Base-by-base conservation (phyloP, 352 stramenopile species). In the Elongisporangium undulatum region DNA sequence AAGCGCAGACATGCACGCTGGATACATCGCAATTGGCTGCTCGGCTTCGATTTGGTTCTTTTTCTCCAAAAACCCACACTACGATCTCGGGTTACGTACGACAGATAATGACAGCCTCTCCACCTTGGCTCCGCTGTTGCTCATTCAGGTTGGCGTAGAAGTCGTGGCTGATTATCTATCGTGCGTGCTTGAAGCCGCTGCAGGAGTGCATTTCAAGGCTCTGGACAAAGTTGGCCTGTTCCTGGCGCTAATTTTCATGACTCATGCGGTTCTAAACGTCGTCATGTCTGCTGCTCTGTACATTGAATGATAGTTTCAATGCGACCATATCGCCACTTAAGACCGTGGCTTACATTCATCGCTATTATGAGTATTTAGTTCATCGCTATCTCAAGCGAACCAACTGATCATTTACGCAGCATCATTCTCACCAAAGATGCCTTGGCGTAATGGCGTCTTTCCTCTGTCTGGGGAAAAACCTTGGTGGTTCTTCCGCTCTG, bases 1-100 rank as follows among this genome's bases (percentile, higher is more conserved):
- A 16, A 69, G 69, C 19, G 67, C 67, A 0, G 64, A 75, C 58
- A 77, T 75, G 61, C 63, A 64, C 4, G 72, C 66, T 20, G 69
- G 80, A 52, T 83, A 83, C 56, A 79, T 83, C 12, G 63, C 71
- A 0, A 79, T 77, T 29, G 64, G 68, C 0, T 69, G 68, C 24
- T 77, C 61, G 4, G 55, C 55, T 4, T 62, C 61, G 0, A 65
- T 82, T n/a, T 20, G 73, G 10, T 66, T 59, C 16, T 72, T 79
- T 20, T 74, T 60, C 48, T 61, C 56, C 20, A 60, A 53, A 1
- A 68, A 82, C 39, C 68, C 74, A 13, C 66, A 74, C 20, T 82
- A 74, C 51, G 26, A 58, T 19, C 39, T 62, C 21, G 38, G n/a
- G 12, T 4, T 19, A 13, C 15, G 34, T 0, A 49, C 41, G 7